Percentiles rank a stretch among this genome's conserved stretches.
These are phyloP conservation scores for Scheffersomyces titani DNA, from an alignment of 1,139 yeast species.

Conservation along the genomic window DNA sequence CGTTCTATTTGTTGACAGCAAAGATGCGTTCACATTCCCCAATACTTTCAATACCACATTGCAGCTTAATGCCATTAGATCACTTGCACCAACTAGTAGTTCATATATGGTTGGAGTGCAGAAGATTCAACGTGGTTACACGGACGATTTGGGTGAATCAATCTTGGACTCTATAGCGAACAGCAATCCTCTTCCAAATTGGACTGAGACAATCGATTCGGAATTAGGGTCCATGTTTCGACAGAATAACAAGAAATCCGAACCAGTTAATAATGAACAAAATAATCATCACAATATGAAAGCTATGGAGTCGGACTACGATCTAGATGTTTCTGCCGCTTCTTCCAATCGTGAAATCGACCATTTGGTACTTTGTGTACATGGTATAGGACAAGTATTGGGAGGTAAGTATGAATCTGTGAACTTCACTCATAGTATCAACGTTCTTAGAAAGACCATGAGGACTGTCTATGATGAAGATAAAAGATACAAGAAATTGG, in stretches of 20 bases:
- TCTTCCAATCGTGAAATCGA: slow-evolving; percentile 59
- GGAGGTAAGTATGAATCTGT: slow-evolving; percentile 79
- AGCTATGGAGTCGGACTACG: slow-evolving; percentile 56
- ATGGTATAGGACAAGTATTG: slow-evolving; percentile 91
- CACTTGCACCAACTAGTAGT: slow-evolving; percentile 31
- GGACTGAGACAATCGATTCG: slow-evolving; percentile 39
- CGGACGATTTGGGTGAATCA: slow-evolving; percentile 28
- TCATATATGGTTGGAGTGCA: slow-evolving; percentile 36
- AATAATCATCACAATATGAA: slow-evolving; percentile 31
- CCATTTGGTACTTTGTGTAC: slow-evolving; percentile 82
- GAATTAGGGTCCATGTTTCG: slow-evolving; percentile 27
- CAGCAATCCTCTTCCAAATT: slow-evolving; percentile 45
- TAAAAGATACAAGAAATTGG: slow-evolving; percentile 39
- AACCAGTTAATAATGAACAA: slow-evolving; percentile 11
- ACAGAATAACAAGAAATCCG: slow-evolving; percentile 5
- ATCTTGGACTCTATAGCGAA: slow-evolving; percentile 29
- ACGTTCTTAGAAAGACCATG: slow-evolving; percentile 65
- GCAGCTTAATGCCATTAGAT: slow-evolving; percentile 41
- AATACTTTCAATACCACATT: slow-evolving; percentile 30
- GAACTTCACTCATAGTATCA: slow-evolving; percentile 85
- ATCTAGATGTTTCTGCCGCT: slow-evolving; percentile 32
- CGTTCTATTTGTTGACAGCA: slow-evolving; percentile 34
- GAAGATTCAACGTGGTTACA: slow-evolving; percentile 40
- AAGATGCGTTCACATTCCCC: slow-evolving; percentile 42
- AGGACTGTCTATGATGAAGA: slow-evolving; percentile 55